Percentiles rank a stretch among this genome's conserved stretches.
Evolutionary conservation across 164 flowering plant genomes (phyloP).

Genomic region (Saururus chinensis): DNA sequence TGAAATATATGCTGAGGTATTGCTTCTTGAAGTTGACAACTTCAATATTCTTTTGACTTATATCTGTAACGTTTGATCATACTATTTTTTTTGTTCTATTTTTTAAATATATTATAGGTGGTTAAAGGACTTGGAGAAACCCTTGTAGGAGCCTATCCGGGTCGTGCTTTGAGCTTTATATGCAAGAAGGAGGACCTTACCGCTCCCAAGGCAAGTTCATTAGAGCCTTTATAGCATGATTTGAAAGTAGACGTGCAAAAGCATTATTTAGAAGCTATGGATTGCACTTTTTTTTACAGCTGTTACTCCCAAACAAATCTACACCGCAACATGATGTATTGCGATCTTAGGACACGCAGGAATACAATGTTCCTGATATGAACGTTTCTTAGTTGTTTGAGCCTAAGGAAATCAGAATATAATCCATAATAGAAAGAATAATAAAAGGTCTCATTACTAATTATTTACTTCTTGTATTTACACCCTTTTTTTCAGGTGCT

Average conservation of each 20-base stretch:
- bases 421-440: too few relatives aligned
- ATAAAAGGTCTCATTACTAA: too few relatives aligned
- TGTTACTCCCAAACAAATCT: too few relatives aligned
- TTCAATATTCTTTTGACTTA: background rate
- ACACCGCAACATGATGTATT: too few relatives aligned
- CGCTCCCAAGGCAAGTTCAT: constrained; percentile 58
- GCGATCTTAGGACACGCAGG: too few relatives aligned
- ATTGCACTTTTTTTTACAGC: too few relatives aligned
- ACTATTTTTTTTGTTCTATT: background rate
- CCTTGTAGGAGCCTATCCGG: constrained; percentile 97
- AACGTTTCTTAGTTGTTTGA: too few relatives aligned
- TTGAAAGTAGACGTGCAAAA: background rate
- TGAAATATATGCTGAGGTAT: constrained; percentile 97
- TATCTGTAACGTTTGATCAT: background rate
- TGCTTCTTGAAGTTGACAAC: background rate
- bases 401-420: too few relatives aligned
- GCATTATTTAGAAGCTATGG: too few relatives aligned
- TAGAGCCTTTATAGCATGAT: background rate
- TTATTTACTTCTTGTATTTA: too few relatives aligned
- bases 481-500: constrained; percentile 34
- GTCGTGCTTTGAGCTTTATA: constrained; percentile 88
- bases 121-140: constrained; percentile 99
- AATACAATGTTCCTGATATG: too few relatives aligned
- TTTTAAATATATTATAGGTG: constrained; percentile 30
- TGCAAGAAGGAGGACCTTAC: constrained; percentile 64